Base-by-base conservation (phyloP, 208 protist species). In the Leishmania tropica region DNA sequence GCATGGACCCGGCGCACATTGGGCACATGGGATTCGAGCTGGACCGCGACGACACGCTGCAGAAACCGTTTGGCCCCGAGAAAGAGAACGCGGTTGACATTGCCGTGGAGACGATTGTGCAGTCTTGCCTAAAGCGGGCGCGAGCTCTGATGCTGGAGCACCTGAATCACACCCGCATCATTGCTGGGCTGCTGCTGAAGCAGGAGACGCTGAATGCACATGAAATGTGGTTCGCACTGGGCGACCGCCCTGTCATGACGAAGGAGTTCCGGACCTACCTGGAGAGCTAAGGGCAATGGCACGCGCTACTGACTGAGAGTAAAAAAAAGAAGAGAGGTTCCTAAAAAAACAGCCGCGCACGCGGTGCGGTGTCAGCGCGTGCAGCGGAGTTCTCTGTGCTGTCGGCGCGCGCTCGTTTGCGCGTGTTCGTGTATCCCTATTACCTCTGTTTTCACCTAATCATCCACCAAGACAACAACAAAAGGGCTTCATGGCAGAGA, bases 31-130 rank as follows among this genome's bases (percentile, higher is more conserved):
- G 94, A 47, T 98, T 91, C 81, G 84, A 95, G 58, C 60, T 96
- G 48, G 81, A 92, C 80, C 91, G 88, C 70, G 84, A 90, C 47
- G 84, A 91, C 60, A 84, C 86, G 70, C 88, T 98, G 40, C 90
- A 97, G 71, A 99, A 99, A 81, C 98, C 98, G n/a, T 99, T 98
- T 91, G 93, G 89, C n/a, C 95, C 99, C 7, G 80, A 88, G 60
- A 98, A 97, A 54, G 98, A 98, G 71, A 87, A 99, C 65, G 76
- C 90, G 21, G 97, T 99, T 17, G 98, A 99, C 86, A 86, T 87
- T 60, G 92, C 98, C 21, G 95, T 98, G 35, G 87, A 96, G 75
- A 21, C 54, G 5, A 87, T 99, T n/a, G 86, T 99, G 58, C 75
- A 92, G n/a, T 47, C 19, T 11, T 93, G 93, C 28, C 94, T 98